Evolutionary conservation across 2,329 filamentous ascomycete species (phyloP).

Genomic region (Phialemonium atrogriseum): DNA sequence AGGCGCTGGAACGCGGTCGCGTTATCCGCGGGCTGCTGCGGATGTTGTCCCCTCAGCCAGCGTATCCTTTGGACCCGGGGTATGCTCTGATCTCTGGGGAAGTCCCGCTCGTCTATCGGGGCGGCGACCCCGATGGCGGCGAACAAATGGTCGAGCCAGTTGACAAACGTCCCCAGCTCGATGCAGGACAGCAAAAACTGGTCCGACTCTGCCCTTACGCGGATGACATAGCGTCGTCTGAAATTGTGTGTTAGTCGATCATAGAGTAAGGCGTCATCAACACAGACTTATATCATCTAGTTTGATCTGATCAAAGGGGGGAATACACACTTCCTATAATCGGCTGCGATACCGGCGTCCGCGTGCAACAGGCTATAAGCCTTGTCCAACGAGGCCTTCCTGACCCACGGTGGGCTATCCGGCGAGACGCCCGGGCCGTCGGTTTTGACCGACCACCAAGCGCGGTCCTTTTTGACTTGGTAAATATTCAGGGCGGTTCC

Average conservation of each 20-base stretch:
- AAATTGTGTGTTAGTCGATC: constrained; percentile 7
- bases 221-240: constrained; percentile 57
- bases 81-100: constrained; percentile 53
- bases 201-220: constrained; percentile 64
- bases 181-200: constrained; percentile 64
- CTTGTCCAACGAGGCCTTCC: constrained; percentile 48
- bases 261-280: too few species aligned
- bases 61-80: constrained; percentile 47
- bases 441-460: constrained; percentile 35
- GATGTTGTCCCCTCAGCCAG: constrained; percentile 34
- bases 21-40: constrained; percentile 15
- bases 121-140: constrained; percentile 66
- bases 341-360: constrained; percentile 65
- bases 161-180: constrained; percentile 56
- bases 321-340: constrained; percentile 56
- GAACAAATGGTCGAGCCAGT: constrained; percentile 60
- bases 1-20: constrained; percentile 13
- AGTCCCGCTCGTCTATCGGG: constrained; percentile 61
- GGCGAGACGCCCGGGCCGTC: constrained; percentile 39
- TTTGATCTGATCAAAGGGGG: constrained; percentile 1
- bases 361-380: constrained; percentile 68
- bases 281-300: too few species aligned
- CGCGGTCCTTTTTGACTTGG: constrained; percentile 50
- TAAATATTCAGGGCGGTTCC: constrained; percentile 63
- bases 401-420: constrained; percentile 43